These are phyloP conservation scores for Rhodosporidiobolus odoratus DNA, from an alignment of 768 basidiomycete species.

Conservation along the genomic window DNA sequence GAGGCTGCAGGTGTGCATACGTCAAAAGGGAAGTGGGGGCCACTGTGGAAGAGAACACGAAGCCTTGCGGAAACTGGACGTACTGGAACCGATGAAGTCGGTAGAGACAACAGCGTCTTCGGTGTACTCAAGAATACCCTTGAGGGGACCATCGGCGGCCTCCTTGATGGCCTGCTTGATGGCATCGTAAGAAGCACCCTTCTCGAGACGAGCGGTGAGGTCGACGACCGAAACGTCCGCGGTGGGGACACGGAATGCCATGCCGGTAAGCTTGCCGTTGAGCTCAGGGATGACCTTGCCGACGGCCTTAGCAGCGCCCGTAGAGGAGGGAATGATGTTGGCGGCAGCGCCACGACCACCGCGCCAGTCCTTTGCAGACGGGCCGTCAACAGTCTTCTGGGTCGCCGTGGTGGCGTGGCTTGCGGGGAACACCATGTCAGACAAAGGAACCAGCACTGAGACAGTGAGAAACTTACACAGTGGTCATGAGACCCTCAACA, in stretches of 20 bases:
- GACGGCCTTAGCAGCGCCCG: constrained; percentile 81
- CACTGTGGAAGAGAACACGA: no score
- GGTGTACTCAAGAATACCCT: constrained; percentile 80
- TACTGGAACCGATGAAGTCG: constrained; percentile 71
- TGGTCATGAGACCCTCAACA: constrained; percentile 96
- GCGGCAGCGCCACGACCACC: constrained; percentile 90
- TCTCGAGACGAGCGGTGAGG: constrained; percentile 87
- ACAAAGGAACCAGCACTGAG: not conserved
- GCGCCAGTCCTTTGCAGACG: constrained; percentile 94
- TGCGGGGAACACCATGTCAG: not conserved
- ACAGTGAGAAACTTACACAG: constrained; percentile 52
- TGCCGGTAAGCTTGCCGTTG: constrained; percentile 91
- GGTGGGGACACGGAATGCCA: constrained; percentile 95
- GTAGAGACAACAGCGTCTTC: constrained; percentile 90
- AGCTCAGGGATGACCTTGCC: constrained; percentile 70
- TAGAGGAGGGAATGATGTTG: constrained; percentile 99
- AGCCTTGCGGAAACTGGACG: not conserved
- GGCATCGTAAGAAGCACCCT: constrained; percentile 73
- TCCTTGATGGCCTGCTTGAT: constrained; percentile 81
- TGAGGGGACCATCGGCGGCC: constrained; percentile 61
- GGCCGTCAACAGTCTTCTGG: constrained; percentile 66
- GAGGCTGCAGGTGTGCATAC: constrained; percentile 41
- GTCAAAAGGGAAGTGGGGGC: constrained; percentile 21
- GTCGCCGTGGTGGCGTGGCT: constrained; percentile 39
- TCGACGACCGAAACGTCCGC: constrained; percentile 90